Base-by-base conservation (phyloP, 202 grass and related monocot species). In the Zoysia matrella region DNA sequence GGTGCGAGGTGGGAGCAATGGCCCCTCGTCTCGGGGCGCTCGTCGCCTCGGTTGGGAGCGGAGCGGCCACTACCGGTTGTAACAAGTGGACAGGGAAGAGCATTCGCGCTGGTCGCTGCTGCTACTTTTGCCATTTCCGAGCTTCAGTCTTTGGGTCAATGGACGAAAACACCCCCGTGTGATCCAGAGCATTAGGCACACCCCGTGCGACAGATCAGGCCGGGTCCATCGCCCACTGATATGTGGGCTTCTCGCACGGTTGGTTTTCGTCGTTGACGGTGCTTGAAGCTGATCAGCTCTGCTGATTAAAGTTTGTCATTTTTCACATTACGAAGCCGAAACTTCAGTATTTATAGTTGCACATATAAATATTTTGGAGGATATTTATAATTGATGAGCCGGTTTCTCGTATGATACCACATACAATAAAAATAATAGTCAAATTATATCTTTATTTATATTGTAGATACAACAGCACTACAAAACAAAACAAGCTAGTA, bases 131-230 rank as follows among this genome's bases (percentile, higher is more conserved):
- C 88, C 73, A 71, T 84, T 90, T 64, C 63, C 80, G 68, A 73
- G 82, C 78, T 30, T 51, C 22, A 15, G 42, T 78, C 66, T 57
- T 58, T 36, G 45, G 8, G 12, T 15, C 1, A 1, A 7, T 14
- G 47, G 90, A 90, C 85, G 16, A 47, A 90, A 95, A 81, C 92
- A 42, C 82, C 90, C 86, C 84, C 84, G 3, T 13, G 22, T 78
- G 48, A 65, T 74, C 40, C 62, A 65, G 70, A 90, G 74, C 66
- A 82, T 77, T 80, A 77, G 43, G 71, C 30, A 5, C 79, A 75
- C 79, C 79, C 2, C 4, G 5, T 11, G 22, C 11, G 3, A 67
- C 8, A 49, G 47, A 47, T 6, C 13, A 13, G 4, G 5, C 12
- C 3, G 12, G 8, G 71, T 40, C 56, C 22, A 8, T 30, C 14